Evolutionary conservation across 2,329 filamentous ascomycete genomes (phyloP).

Genomic region (Hypoxylon sp.): DNA sequence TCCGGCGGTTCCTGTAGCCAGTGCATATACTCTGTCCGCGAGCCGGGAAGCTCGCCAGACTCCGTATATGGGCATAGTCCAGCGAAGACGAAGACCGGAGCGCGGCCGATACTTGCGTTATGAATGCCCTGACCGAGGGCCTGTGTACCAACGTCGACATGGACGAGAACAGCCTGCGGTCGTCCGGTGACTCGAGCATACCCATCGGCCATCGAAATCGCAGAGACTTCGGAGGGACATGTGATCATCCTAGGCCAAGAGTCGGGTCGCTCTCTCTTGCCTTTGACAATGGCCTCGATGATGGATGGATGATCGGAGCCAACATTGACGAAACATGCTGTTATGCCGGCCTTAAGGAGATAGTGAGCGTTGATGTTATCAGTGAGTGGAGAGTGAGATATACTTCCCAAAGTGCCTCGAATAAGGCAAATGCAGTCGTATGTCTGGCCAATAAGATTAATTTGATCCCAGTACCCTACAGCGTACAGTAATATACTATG

Average conservation of each 20-base stretch:
- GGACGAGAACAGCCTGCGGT: conserved; percentile 79
- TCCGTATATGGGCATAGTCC: conserved; percentile 80
- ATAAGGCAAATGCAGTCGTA: conserved; percentile 79
- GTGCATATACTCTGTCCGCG: conserved; percentile 81
- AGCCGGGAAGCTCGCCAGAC: conserved; percentile 78
- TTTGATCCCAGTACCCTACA: background rate
- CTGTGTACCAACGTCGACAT: conserved; percentile 84
- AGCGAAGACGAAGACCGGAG: conserved; percentile 80
- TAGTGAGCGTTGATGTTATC: conserved; percentile 3
- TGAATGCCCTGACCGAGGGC: conserved; percentile 80
- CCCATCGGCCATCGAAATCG: conserved; percentile 82
- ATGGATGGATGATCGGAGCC: conserved; percentile 77
- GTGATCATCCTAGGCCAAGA: conserved; percentile 78
- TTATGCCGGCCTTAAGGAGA: conserved; percentile 61
- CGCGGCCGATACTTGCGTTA: conserved; percentile 78
- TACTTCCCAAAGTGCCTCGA: conserved; percentile 80
- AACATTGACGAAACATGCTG: conserved; percentile 71
- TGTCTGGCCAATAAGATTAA: conserved; percentile 56
- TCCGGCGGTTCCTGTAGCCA: conserved; percentile 85
- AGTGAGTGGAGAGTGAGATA: conserved; percentile 16
- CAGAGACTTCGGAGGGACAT: conserved; percentile 76
- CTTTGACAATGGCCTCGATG: conserved; percentile 80
- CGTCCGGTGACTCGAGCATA: conserved; percentile 77
- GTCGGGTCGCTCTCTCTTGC: conserved; percentile 74
- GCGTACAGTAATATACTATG: background rate